These are phyloP conservation scores for Phaeosphaeriaceae sp. DNA, from an alignment of 2,329 filamentous ascomycete genomes.

Conservation along the genomic window DNA sequence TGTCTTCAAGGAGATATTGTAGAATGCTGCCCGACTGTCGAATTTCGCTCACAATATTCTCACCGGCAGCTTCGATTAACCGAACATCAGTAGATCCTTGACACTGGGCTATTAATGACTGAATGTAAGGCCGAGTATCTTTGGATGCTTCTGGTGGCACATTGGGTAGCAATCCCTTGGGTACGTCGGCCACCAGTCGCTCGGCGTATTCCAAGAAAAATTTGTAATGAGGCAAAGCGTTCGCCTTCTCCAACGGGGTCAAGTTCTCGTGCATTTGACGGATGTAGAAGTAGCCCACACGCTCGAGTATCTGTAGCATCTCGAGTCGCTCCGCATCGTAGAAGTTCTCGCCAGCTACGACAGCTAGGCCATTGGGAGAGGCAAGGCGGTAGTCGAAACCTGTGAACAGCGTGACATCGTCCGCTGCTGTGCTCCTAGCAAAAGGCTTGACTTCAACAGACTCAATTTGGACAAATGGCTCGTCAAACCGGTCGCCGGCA, in stretches of 20 bases:
- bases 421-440: constrained; percentile 4
- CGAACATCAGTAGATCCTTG: constrained; percentile 3
- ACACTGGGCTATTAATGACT: constrained; percentile 4
- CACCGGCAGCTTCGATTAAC: constrained; percentile 9
- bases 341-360: constrained; percentile 4
- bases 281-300: constrained; percentile 8
- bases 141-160: constrained; percentile 1
- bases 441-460: constrained; percentile 13
- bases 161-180: neutral
- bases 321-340: constrained; percentile 3
- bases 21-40: constrained; percentile 10
- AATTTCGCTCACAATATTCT: constrained; percentile 7
- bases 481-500: constrained; percentile 3
- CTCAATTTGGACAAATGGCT: constrained; percentile 18
- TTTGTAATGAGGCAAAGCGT: constrained; percentile 7
- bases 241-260: neutral
- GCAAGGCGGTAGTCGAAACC: constrained; percentile 4
- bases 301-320: constrained; percentile 4
- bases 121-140: constrained; percentile 10
- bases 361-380: constrained; percentile 7
- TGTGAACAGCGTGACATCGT: constrained; percentile 14
- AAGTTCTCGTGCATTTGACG: constrained; percentile 4
- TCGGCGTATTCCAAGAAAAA: constrained; percentile 8
- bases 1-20: constrained; percentile 12
- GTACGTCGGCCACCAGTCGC: constrained; percentile 4